Evolutionary conservation across 2,329 filamentous ascomycete genomes (phyloP).

Genomic region (Eurotiales sp.): DNA sequence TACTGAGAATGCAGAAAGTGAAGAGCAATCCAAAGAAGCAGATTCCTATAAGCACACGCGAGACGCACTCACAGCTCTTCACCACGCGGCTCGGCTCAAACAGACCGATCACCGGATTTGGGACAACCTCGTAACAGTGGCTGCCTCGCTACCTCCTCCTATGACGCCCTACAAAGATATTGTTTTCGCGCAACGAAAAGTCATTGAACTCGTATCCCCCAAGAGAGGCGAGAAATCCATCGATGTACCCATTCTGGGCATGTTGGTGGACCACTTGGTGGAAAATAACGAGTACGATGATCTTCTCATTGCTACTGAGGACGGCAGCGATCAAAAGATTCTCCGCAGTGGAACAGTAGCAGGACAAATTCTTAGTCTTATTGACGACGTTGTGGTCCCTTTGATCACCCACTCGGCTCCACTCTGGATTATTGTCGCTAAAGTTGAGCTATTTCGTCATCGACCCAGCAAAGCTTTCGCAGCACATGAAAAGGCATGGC

Average conservation of each 20-base stretch:
- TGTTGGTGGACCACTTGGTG: slow-evolving; percentile 69
- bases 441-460: slow-evolving; percentile 68
- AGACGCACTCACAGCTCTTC: slow-evolving; percentile 79
- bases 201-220: slow-evolving; percentile 68
- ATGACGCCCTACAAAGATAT: slow-evolving; percentile 65
- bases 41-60: slow-evolving; percentile 62
- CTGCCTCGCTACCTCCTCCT: slow-evolving; percentile 71
- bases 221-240: slow-evolving; percentile 71
- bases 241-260: slow-evolving; percentile 67
- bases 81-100: slow-evolving; percentile 78
- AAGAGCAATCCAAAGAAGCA: slow-evolving; percentile 19
- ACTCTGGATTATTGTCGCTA: slow-evolving; percentile 72
- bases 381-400: slow-evolving; percentile 73
- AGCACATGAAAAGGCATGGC: slow-evolving; percentile 86
- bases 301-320: slow-evolving; percentile 31
- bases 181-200: slow-evolving; percentile 66
- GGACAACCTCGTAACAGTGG: slow-evolving; percentile 91
- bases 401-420: slow-evolving; percentile 76
- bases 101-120: slow-evolving; percentile 89
- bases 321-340: slow-evolving; percentile 26
- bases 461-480: slow-evolving; percentile 71
- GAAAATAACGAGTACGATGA: slow-evolving; percentile 41
- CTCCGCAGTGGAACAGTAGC: slow-evolving; percentile 52
- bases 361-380: slow-evolving; percentile 58
- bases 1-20: slow-evolving; percentile 27